phyloP scores from a whole-genome alignment of 495 filamentous ascomycete species.

The Aspergillus funiculosus region DNA sequence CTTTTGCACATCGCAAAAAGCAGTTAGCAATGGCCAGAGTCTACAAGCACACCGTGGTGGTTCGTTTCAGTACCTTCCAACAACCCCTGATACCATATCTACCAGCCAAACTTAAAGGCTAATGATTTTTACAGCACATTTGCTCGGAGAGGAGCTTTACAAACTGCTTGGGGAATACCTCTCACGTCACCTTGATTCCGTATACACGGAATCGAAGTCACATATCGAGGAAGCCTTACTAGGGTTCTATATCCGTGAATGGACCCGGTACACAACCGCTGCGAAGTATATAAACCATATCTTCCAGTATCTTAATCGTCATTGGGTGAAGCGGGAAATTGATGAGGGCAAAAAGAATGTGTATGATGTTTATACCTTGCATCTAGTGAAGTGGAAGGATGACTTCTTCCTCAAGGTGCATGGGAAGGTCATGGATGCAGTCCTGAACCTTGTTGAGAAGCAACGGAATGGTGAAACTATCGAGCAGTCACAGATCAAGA shows the following conservation, averaged over 20 bases:
- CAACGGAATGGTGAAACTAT: slow-evolving; percentile 98
- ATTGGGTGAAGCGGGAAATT: slow-evolving; percentile 99
- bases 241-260: slow-evolving; percentile 93
- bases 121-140: slow-evolving; percentile 58
- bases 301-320: slow-evolving; percentile 93
- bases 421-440: slow-evolving; percentile 86
- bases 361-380: slow-evolving; percentile 95
- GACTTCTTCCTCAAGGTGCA: slow-evolving; percentile 83
- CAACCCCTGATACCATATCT: too few relatives aligned
- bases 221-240: slow-evolving; percentile 89
- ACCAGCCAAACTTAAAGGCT: slow-evolving; percentile 1
- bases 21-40: slow-evolving; percentile 52
- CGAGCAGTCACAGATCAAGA: slow-evolving; percentile 93
- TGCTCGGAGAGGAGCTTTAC: slow-evolving; percentile 95
- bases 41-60: slow-evolving; percentile 70
- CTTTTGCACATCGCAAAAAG: slow-evolving; percentile 98
- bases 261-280: slow-evolving; percentile 89
- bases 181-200: slow-evolving; percentile 59
- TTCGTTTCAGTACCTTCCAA: slow-evolving; percentile 32
- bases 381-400: slow-evolving; percentile 88
- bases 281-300: slow-evolving; percentile 96
- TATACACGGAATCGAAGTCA: slow-evolving; percentile 61
- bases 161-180: slow-evolving; percentile 82
- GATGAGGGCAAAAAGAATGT: slow-evolving; percentile 99
- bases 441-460: slow-evolving; percentile 93